Evolutionary conservation across 768 basidiomycete genomes (phyloP), one percentile per base, ranked within the genome.

Genomic region (Amanita jacksonii): DNA sequence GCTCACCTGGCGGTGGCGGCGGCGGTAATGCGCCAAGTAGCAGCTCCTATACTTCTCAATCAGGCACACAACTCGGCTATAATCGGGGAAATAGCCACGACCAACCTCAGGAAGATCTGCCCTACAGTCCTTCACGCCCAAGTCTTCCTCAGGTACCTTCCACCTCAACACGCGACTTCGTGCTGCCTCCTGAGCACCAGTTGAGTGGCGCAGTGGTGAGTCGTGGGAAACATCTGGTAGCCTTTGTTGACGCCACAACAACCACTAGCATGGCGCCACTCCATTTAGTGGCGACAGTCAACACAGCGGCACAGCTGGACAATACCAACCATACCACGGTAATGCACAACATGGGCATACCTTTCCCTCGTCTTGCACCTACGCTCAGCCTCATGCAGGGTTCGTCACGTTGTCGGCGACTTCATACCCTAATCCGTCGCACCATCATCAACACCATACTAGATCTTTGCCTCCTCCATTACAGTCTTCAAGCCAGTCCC

Each of bases 211-310:
- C 36, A 23, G 27, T 38, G 16, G 44, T 45, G 31, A 38, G 44
- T 38, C 37, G 44, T 38, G 36, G 22, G 19, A 37, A 28, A 28
- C 18, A 8, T 18, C 23, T 16, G 22, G 18, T 25, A 16, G 13
- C n/a, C 25, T 18, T 27, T 36, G 12, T 23, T 10, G 43, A 43
- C 16, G 25, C 23, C 24, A 15, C 15, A 16, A 34, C 16, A 18
- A n/a, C n/a, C 15, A 24, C 34, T 20, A 43, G 43, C 33, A 43
- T 24, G 33, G 41, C 41, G 43, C 34, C 43, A 43, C 32, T 43
- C 33, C 43, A 8, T 28, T 43, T 24, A 9, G 43, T 24, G 27
- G 34, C 34, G 25, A 43, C 23, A 33, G 13, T 43, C 32, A 27
- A 16, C 27, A 34, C 24, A 13, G 40, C 19, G 12, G 30, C 18